Evolutionary conservation across 1,284 basidiomycete genomes (phyloP).

Genomic region (Apiotrichum gracile): DNA sequence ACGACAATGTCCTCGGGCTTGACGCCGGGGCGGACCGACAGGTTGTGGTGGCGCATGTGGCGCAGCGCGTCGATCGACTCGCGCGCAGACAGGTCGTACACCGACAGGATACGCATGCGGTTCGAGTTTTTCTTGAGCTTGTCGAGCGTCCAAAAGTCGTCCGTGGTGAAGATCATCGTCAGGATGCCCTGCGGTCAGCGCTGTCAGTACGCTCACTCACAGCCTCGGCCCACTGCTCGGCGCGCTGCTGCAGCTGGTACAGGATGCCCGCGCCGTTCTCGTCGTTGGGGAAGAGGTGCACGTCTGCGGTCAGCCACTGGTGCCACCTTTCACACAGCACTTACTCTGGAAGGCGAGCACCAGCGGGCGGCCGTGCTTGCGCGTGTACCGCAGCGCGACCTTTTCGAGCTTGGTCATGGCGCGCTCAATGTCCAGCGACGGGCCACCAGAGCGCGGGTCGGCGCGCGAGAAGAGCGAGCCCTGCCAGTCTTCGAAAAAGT

Average conservation of each 20-base stretch:
- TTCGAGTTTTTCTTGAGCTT: slow-evolving; percentile 57
- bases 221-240: slow-evolving; percentile 76
- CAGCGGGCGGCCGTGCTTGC: slow-evolving; percentile 58
- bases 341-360: slow-evolving; percentile 64
- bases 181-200: slow-evolving; percentile 55
- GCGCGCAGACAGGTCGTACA: slow-evolving; percentile 61
- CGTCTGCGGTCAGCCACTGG: slow-evolving; percentile 32
- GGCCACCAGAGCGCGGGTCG: slow-evolving; percentile 77
- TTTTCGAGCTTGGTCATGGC: slow-evolving; percentile 80
- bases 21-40: slow-evolving; percentile 4
- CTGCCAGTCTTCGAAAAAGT: slow-evolving; percentile 64
- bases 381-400: slow-evolving; percentile 62
- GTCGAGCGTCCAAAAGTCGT: slow-evolving; percentile 63
- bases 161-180: slow-evolving; percentile 71
- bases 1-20: slow-evolving; percentile 15
- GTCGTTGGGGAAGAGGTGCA: slow-evolving; percentile 73
- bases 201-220: slow-evolving; percentile 48
- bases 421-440: slow-evolving; percentile 76
- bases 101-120: slow-evolving; percentile 68
- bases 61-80: slow-evolving; percentile 60
- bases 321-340: not conserved
- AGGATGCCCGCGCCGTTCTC: slow-evolving; percentile 70
- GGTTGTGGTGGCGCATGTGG: slow-evolving; percentile 51
- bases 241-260: slow-evolving; percentile 73
- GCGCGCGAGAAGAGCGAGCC: slow-evolving; percentile 61